These are phyloP conservation scores for Hysterium pulicare DNA, from an alignment of 2,329 filamentous ascomycete species.

Conservation along the genomic window DNA sequence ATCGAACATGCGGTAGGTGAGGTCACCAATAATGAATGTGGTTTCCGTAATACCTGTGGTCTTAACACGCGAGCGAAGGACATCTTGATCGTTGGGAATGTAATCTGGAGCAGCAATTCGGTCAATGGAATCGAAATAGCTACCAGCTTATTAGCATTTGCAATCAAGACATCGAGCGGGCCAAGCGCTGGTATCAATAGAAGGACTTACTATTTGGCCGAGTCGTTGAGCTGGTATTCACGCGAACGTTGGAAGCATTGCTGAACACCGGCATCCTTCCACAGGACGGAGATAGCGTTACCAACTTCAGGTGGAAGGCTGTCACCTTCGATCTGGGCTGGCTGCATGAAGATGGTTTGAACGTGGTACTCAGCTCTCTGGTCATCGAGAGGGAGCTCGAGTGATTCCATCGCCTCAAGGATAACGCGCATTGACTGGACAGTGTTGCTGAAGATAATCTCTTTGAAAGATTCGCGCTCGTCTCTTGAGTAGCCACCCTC, in stretches of 20 bases:
- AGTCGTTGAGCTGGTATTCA: constrained; percentile 96
- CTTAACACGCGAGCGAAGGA: constrained; percentile 93
- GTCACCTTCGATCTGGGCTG: constrained; percentile 92
- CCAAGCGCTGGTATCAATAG: too few species aligned
- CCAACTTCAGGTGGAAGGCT: constrained; percentile 92
- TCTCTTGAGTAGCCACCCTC: constrained; percentile 98
- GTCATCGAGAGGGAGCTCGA: constrained; percentile 81
- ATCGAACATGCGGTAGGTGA: constrained; percentile 97
- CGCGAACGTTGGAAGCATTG: constrained; percentile 93
- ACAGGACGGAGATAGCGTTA: constrained; percentile 85
- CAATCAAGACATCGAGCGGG: constrained; percentile 2
- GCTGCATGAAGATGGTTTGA: constrained; percentile 98
- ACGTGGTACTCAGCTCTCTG: constrained; percentile 95
- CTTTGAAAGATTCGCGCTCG: constrained; percentile 67
- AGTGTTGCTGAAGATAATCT: constrained; percentile 70
- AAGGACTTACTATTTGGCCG: constrained; percentile 80
- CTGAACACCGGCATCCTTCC: constrained; percentile 90
- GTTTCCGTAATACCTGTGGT: constrained; percentile 97
- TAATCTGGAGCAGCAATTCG: constrained; percentile 90
- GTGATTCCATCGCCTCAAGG: constrained; percentile 65
- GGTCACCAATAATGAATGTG: constrained; percentile 88
- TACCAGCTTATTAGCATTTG: constrained; percentile 36
- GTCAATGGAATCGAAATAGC: constrained; percentile 94
- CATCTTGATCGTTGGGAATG: constrained; percentile 92
- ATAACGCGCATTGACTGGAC: constrained; percentile 70